Percentiles rank a stretch among this genome's conserved stretches.
These are phyloP conservation scores for Coemansia biformis DNA, from an alignment of 192 early-diverging fungal species.

Conservation along the genomic window DNA sequence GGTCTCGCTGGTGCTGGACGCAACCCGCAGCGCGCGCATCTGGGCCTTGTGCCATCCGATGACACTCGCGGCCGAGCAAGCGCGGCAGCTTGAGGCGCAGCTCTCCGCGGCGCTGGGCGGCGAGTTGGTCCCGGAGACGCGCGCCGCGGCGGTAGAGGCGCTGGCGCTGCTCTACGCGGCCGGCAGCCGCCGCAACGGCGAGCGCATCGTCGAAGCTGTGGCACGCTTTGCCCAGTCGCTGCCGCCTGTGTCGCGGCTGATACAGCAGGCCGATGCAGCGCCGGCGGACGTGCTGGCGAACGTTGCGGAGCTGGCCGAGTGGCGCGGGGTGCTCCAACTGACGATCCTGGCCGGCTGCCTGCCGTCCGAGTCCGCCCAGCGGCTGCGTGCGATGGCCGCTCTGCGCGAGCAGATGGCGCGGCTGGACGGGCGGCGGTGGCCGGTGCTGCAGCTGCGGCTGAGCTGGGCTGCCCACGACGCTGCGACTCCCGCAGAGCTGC, in stretches of 20 bases:
- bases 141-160: constrained; percentile 28
- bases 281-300: constrained; percentile 25
- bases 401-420: neutral
- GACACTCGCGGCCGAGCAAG: constrained; percentile 18
- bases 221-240: constrained; percentile 11
- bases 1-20: constrained; percentile 21
- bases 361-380: neutral
- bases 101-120: neutral
- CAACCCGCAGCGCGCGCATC: constrained; percentile 22
- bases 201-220: constrained; percentile 26
- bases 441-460: constrained; percentile 25
- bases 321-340: constrained; percentile 13
- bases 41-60: constrained; percentile 33
- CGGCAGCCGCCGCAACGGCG: constrained; percentile 19
- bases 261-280: neutral
- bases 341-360: constrained; percentile 6
- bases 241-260: neutral
- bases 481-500: neutral
- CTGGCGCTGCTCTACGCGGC: constrained; percentile 46
- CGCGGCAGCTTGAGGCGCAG: constrained; percentile 19
- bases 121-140: neutral
- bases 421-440: constrained; percentile 12
- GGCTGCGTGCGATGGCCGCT: neutral
- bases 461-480: constrained; percentile 29
- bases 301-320: constrained; percentile 10